Conservation (phyloP, 192 early-diverging fungal species). For the Powellomyces hirtus region DNA sequence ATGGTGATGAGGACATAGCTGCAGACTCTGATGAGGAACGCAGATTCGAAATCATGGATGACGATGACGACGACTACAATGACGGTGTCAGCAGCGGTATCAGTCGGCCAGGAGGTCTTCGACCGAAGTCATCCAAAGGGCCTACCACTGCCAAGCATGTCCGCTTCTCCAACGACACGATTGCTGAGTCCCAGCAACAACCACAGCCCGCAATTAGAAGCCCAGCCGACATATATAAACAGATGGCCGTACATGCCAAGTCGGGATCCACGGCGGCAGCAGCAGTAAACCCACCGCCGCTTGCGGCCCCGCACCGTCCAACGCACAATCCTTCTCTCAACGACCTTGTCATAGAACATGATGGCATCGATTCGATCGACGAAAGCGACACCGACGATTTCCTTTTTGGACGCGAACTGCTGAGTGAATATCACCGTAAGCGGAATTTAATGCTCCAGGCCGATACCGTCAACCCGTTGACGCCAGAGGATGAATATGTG, state of each 20-base stretch:
- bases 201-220: conserved; percentile 20
- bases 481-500: conserved; percentile 4
- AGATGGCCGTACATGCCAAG: conserved; percentile 33
- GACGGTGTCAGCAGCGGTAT: no score
- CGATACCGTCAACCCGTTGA: conserved; percentile 10
- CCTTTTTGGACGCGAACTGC: conserved; percentile 39
- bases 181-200: no score
- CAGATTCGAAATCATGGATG: conserved; percentile 35
- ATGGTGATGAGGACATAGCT: conserved; percentile 39
- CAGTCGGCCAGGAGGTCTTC: background rate
- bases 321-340: background rate
- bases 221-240: conserved; percentile 40
- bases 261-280: background rate
- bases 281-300: background rate
- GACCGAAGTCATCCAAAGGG: background rate
- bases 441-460: conserved; percentile 29
- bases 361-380: conserved; percentile 1
- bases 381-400: conserved; percentile 42
- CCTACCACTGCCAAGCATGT: background rate
- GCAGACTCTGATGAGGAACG: conserved; percentile 39
- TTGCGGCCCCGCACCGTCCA: conserved; percentile 26
- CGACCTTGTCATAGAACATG: conserved; percentile 26
- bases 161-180: background rate
- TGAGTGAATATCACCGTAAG: conserved; percentile 29
- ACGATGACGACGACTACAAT: conserved; percentile 49